phyloP scores from a whole-genome alignment of 1,139 yeast genomes.

The Hyphopichia fennica region DNA sequence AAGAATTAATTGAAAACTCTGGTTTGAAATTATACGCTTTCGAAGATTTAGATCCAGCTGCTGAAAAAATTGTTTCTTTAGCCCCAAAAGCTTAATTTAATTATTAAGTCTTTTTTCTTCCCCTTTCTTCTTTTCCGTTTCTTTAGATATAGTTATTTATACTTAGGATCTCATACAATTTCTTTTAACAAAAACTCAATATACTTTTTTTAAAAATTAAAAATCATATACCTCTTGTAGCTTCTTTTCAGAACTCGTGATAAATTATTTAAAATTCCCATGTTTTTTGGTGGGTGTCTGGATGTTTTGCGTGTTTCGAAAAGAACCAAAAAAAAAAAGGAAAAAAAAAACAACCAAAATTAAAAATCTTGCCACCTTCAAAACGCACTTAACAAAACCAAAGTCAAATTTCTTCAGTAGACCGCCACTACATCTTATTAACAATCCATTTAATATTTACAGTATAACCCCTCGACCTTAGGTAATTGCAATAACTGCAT shows the following conservation, averaged over 20 bases:
- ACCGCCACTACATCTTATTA: not conserved
- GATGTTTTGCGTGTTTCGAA: not conserved
- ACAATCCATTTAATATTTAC: not conserved
- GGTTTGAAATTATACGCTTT: constrained; percentile 92
- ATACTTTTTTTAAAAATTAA: too few relatives aligned
- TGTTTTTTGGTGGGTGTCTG: too few relatives aligned
- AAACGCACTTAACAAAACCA: too few relatives aligned
- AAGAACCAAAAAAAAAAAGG: not conserved
- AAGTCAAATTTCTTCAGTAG: not conserved
- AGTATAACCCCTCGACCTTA: too few relatives aligned
- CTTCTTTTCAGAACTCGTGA: too few relatives aligned
- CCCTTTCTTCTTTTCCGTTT: not conserved
- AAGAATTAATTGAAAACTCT: constrained; percentile 79
- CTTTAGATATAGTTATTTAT: not conserved
- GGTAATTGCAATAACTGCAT: not conserved
- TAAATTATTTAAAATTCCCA: too few relatives aligned
- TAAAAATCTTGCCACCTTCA: constrained; percentile 1
- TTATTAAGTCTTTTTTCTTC: not conserved
- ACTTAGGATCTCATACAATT: not conserved
- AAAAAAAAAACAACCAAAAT: too few relatives aligned
- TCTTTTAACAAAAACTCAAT: not conserved
- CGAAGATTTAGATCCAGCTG: constrained; percentile 96
- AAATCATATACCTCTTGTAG: too few relatives aligned
- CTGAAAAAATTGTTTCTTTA: constrained; percentile 87
- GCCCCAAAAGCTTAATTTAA: constrained; percentile 29